These are phyloP conservation scores for Linanthus parryae DNA, from an alignment of 148 eudicot species.

Conservation along the genomic window DNA sequence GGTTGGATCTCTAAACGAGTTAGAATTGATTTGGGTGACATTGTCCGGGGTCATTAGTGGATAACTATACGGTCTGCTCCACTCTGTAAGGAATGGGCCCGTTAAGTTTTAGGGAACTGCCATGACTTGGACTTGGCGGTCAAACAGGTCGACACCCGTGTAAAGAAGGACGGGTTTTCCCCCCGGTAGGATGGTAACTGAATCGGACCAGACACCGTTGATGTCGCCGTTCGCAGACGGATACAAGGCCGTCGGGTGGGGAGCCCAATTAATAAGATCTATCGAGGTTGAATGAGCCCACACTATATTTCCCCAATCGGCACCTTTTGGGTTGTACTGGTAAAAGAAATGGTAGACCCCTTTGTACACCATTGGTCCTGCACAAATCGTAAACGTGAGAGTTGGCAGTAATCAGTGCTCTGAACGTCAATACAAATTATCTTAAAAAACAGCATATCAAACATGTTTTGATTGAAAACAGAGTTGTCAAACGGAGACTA, in stretches of 20 bases:
- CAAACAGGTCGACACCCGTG: conserved; percentile 39
- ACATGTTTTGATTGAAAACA: no score
- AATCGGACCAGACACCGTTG: conserved; percentile 72
- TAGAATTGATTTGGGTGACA: conserved; percentile 29
- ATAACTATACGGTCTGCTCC: conserved; percentile 35
- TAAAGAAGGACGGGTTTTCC: conserved; percentile 46
- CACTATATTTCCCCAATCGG: conserved; percentile 44
- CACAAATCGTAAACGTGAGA: no score
- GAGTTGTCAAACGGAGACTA: no score
- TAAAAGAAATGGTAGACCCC: conserved; percentile 77
- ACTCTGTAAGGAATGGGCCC: conserved; percentile 54
- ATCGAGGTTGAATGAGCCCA: conserved; percentile 80
- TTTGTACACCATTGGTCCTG: conserved; percentile 68
- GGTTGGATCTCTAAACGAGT: conserved; percentile 47
- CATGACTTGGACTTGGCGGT: conserved; percentile 53
- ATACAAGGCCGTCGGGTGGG: conserved; percentile 33
- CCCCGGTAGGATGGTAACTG: conserved; percentile 47
- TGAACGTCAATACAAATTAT: no score
- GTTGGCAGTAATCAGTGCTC: no score
- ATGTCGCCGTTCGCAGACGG: conserved; percentile 34
- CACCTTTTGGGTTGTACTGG: conserved; percentile 59
- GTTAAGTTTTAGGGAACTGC: conserved; percentile 52
- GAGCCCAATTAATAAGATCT: conserved; percentile 68
- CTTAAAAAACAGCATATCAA: no score
- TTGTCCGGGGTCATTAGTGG: conserved; percentile 44